These are phyloP conservation scores for Cytospora piceae DNA, from an alignment of 2,329 filamentous ascomycete genomes.

Conservation along the genomic window DNA sequence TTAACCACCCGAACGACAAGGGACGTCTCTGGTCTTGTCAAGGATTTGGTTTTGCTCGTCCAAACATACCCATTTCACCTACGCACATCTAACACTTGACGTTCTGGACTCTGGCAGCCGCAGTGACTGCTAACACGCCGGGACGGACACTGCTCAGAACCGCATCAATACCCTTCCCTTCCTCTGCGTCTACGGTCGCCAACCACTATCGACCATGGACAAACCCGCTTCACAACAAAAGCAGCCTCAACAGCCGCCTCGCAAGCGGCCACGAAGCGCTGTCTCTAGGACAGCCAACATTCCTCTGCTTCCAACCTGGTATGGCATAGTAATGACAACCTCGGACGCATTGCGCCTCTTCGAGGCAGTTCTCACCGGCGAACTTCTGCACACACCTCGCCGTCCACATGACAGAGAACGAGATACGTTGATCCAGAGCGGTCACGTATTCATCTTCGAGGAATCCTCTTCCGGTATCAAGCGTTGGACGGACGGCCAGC, in stretches of 20 bases:
- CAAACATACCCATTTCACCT: no score
- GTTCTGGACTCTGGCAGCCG: no score
- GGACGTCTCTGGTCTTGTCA: no score
- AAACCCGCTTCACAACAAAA: constrained; percentile 1
- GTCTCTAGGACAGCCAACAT: constrained; percentile 25
- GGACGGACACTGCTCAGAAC: no score
- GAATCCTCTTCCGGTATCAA: constrained; percentile 90
- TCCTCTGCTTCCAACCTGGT: constrained; percentile 52
- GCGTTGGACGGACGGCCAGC: constrained; percentile 89
- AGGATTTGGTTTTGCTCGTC: no score
- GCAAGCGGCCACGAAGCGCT: constrained; percentile 52
- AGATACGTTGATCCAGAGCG: constrained; percentile 75
- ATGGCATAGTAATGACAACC: constrained; percentile 69
- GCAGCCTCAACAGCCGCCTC: constrained; percentile 28
- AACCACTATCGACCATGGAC: constrained; percentile 8
- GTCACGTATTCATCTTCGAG: constrained; percentile 89
- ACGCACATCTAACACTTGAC: no score
- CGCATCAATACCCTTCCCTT: neutral
- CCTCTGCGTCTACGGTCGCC: neutral
- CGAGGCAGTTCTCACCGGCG: constrained; percentile 74
- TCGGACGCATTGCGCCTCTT: constrained; percentile 80
- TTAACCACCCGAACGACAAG: no score
- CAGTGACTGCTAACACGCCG: no score
- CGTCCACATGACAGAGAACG: constrained; percentile 87
- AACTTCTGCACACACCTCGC: constrained; percentile 75